Conservation (phyloP, 768 basidiomycete species). For the Lactarius quietus region DNA sequence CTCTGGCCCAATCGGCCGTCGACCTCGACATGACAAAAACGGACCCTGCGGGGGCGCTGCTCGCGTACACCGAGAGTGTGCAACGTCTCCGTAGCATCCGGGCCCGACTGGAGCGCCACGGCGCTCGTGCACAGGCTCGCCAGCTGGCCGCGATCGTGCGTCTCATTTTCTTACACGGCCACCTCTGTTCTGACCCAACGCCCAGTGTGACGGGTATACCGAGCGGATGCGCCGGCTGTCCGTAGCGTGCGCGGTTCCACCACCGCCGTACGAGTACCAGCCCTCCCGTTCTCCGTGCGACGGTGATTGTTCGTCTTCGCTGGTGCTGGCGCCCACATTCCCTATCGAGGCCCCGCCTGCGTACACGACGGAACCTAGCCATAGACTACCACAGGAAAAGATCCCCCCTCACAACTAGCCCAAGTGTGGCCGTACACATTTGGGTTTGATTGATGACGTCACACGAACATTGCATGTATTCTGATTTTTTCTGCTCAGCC, state of each 20-base stretch:
- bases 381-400: neutral
- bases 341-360: slow-evolving; percentile 1
- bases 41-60: slow-evolving; percentile 9
- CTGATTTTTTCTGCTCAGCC: neutral
- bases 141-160: slow-evolving; percentile 16
- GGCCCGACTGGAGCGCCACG: slow-evolving; percentile 18
- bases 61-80: slow-evolving; percentile 13
- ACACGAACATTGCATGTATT: neutral
- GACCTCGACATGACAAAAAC: slow-evolving; percentile 12
- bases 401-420: neutral
- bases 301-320: neutral
- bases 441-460: neutral
- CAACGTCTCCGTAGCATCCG: slow-evolving; percentile 12
- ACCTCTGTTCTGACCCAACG: neutral
- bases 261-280: slow-evolving; percentile 10
- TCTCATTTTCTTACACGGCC: neutral
- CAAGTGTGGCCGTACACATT: neutral
- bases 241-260: slow-evolving; percentile 2
- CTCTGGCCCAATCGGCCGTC: slow-evolving; percentile 13
- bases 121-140: slow-evolving; percentile 1
- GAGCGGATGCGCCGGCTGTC: slow-evolving; percentile 16
- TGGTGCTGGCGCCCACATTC: neutral
- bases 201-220: slow-evolving; percentile 8
- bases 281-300: neutral
- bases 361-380: neutral